Base-by-base conservation (phyloP, 345 rosid genomes). In the Anacardium occidentale region DNA sequence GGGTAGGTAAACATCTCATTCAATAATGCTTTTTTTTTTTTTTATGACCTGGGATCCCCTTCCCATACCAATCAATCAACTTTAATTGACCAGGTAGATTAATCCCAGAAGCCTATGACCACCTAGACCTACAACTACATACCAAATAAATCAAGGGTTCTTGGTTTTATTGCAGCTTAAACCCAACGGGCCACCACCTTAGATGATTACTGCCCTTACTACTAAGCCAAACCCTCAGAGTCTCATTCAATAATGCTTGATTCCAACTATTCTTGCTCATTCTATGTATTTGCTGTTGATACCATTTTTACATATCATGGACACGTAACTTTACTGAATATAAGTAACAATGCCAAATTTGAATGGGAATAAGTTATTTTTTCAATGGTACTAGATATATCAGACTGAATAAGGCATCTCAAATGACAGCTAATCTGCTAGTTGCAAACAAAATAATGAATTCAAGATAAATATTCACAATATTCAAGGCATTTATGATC, bases 281-380 rank as follows among this genome's bases (percentile, higher is more conserved):
- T 50, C 34, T 45, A 24, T 47, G 12, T 24, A 47, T 64, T 64
- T 34, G 14, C 0, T 0, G 7, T 64, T 47, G 40, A 47, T 10
- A 57, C 55, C 52, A 47, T 65, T 47, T 64, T 25, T 55, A 64
- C 34, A 64, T 40, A 7, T 17, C 69, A 7, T 12, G 55, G 34
- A 64, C 22, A 64, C 40, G 22, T 17, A 64, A 64, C 24, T 47
- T 55, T 14, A 48, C 11, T 40, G 47, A 18, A n/a, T 26, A 15
- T 15, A 50, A 15, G 69, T 55, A 34, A 40, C 17, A 7, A 6
- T 34, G 24, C 34, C 11, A 47, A 45, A 15, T 64, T 8, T 24
- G 37, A 29, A 1, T 29, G 32, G 32, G 32, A 22, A 37, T 37
- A 37, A 25, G 26, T 58, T 12, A 13, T 12, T 11, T 25, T 25